phyloP scores from a whole-genome alignment of 176 grass and related monocot species.

The Rhipidocladum racemiflorum region DNA sequence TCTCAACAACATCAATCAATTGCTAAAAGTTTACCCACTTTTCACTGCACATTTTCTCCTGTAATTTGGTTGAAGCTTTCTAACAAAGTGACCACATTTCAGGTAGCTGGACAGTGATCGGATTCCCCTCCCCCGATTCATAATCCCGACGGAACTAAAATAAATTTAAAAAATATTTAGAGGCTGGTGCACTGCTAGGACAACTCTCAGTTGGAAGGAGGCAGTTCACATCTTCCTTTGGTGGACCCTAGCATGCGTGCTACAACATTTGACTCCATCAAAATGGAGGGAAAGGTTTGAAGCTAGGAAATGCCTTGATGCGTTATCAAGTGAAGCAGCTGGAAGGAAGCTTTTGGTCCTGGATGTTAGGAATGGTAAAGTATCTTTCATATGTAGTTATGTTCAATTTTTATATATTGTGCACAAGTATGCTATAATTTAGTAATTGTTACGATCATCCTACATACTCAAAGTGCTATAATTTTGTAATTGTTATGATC shows the following conservation, averaged over 20 bases:
- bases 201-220: slow-evolving; percentile 79
- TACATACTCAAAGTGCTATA: slow-evolving; percentile 9
- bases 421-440: neutral
- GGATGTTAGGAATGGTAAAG: slow-evolving; percentile 91
- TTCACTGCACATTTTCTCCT: neutral
- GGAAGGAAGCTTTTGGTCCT: slow-evolving; percentile 59
- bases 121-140: no score
- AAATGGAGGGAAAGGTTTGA: slow-evolving; percentile 74
- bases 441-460: neutral
- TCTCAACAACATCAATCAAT: neutral
- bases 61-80: neutral
- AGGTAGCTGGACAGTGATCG: slow-evolving; percentile 82
- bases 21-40: neutral
- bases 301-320: slow-evolving; percentile 35
- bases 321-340: slow-evolving; percentile 24
- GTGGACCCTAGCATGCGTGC: slow-evolving; percentile 72
- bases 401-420: neutral
- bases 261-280: slow-evolving; percentile 59
- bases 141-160: no score
- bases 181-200: slow-evolving; percentile 16
- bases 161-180: no score
- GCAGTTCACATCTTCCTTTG: slow-evolving; percentile 77
- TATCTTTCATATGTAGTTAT: slow-evolving; percentile 16
- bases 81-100: neutral
- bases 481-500: no score